A percentile compares a stretch with the other conserved stretches of the same genome.
Evolutionary conservation across 163 green algal genomes (phyloP).

Genomic region (Scenedesmus sp.): DNA sequence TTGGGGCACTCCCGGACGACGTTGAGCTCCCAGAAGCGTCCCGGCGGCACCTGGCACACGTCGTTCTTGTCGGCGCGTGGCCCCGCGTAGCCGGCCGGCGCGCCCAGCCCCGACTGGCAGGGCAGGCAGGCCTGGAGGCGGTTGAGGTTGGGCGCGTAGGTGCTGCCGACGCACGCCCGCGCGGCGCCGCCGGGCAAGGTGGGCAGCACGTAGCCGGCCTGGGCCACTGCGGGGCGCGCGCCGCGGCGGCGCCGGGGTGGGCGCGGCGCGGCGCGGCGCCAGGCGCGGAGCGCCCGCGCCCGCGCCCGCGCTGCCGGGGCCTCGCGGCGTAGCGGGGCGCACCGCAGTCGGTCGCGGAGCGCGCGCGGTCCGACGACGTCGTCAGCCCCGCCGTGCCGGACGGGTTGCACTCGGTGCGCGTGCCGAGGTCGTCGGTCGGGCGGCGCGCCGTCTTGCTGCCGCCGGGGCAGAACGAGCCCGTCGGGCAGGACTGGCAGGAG

Average conservation of each 20-base stretch:
- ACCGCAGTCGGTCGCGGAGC: not conserved
- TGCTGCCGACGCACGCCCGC: not conserved
- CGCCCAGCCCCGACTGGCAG: constrained; percentile 3
- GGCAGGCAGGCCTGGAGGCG: not conserved
- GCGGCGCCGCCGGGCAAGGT: not conserved
- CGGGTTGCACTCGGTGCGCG: not conserved
- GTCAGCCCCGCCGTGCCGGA: constrained; percentile 2
- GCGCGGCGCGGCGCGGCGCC: not conserved
- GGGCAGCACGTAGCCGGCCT: constrained; percentile 10
- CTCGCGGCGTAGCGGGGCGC: not conserved
- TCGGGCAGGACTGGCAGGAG: not conserved
- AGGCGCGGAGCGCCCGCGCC: not conserved
- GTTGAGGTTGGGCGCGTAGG: constrained; percentile 14
- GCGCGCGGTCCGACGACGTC: not conserved
- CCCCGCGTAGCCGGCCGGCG: not conserved
- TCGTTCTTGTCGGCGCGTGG: not conserved
- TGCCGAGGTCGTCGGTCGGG: not conserved
- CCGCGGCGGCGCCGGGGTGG: not conserved
- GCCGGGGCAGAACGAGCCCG: constrained; percentile 5
- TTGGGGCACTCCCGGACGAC: too few species aligned
- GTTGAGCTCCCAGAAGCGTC: too few species aligned
- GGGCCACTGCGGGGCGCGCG: constrained; percentile 3
- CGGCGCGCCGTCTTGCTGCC: not conserved
- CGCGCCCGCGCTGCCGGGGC: not conserved
- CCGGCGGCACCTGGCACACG: not conserved